These are phyloP conservation scores for Tylopilus cervinicoccineus DNA, from an alignment of 768 basidiomycete species.

Conservation along the genomic window DNA sequence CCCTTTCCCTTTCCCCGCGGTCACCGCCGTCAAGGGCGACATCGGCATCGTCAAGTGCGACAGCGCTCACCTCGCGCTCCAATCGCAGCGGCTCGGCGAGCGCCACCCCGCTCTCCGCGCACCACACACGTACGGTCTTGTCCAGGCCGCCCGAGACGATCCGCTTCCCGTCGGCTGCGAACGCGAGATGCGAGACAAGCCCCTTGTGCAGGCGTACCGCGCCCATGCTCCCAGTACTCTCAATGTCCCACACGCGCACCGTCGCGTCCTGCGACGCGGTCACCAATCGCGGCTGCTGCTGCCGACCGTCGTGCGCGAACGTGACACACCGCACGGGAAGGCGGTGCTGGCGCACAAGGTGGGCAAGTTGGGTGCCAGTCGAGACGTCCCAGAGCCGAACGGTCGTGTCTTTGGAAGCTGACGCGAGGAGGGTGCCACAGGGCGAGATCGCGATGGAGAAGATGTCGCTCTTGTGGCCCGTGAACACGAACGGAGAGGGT, in stretches of 20 bases:
- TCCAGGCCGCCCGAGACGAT: slow-evolving; percentile 31
- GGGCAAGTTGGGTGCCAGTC: slow-evolving; percentile 16
- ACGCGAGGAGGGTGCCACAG: slow-evolving; percentile 25
- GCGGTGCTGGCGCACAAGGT: slow-evolving; percentile 28
- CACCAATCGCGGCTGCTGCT: no score
- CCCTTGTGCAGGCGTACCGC: slow-evolving; percentile 24
- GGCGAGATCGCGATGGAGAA: slow-evolving; percentile 30
- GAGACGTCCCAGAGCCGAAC: slow-evolving; percentile 28
- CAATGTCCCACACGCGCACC: slow-evolving; percentile 31
- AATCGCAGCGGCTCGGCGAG: slow-evolving; percentile 20
- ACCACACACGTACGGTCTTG: slow-evolving; percentile 30
- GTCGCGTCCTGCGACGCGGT: slow-evolving; percentile 25
- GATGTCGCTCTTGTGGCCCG: slow-evolving; percentile 23
- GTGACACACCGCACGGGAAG: slow-evolving; percentile 21
- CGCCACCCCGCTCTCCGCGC: slow-evolving; percentile 17
- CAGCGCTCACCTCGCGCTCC: slow-evolving; percentile 15
- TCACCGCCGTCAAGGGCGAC: background rate
- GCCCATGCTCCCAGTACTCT: slow-evolving; percentile 27
- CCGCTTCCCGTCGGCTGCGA: slow-evolving; percentile 25
- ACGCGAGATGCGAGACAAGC: slow-evolving; percentile 24
- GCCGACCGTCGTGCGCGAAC: slow-evolving; percentile 27
- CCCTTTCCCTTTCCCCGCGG: background rate
- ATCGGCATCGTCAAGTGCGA: slow-evolving; percentile 21
- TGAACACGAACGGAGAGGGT: slow-evolving; percentile 14
- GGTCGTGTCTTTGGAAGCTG: slow-evolving; percentile 30